Base-by-base conservation (phyloP, 352 stramenopile genomes). In the Albugo laibachii region DNA sequence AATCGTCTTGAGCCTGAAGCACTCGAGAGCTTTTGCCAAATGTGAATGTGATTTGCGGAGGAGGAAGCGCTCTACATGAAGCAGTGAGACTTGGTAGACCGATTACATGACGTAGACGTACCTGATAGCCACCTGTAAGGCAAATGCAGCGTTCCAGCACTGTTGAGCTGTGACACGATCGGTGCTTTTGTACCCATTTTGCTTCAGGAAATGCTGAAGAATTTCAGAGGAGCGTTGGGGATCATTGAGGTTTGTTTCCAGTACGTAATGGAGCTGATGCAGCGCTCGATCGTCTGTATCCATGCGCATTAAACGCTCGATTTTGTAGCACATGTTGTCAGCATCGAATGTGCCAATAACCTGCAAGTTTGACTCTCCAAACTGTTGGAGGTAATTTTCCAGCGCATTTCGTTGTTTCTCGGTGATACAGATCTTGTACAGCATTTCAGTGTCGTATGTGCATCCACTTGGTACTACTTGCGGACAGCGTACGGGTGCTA, bases 101-200 rank as follows among this genome's bases (percentile, higher is more conserved):
- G 49, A 43, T 14, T 11, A 15, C 12, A 16, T 21, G 13, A 2
- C 37, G 50, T 34, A 2, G 40, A 52, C 57, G 42, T 46, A 76
- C 62, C 66, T 59, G 15, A 88, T 45, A n/a, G 85, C 42, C 14
- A 73, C 83, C 49, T 88, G 75, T 16, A 88, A 55, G 0, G 75
- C 69, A 46, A 88, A 88, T 14, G 72, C 75, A 40, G 70, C 66
- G 53, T 74, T 83, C 45, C 84, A 80, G 49, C 69, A 82, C 61
- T 85, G 69, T 56, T 87, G 61, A 8, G 69, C 75, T 13, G 54
- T 37, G 37, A 58, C 53, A 12, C 53, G 34, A 6, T 77, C 56
- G 27, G 65, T 55, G 10, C 50, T 2, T 35, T 59, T 59, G 50
- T 82, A 65, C 8, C 68, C 70, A 27, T 87, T 87, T 13, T 38